These are phyloP conservation scores for Taiozyma onychis DNA, from an alignment of 1,139 yeast species.

Conservation along the genomic window DNA sequence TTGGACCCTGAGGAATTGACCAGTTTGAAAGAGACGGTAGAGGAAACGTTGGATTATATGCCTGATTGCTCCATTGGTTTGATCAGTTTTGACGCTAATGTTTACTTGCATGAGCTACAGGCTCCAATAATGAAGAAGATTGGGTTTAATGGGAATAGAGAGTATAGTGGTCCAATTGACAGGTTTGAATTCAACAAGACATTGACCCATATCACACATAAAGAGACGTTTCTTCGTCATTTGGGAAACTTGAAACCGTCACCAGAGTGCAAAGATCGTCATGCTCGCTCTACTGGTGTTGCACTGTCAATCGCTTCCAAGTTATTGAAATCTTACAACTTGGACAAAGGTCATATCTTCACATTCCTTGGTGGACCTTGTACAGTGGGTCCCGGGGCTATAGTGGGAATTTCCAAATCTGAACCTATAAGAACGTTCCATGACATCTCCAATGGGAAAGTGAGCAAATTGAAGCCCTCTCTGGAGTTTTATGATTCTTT, in stretches of 20 bases:
- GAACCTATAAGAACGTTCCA: constrained; percentile 64
- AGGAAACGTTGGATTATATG: constrained; percentile 45
- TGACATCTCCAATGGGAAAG: constrained; percentile 51
- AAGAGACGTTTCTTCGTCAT: background rate
- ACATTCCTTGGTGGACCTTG: constrained; percentile 62
- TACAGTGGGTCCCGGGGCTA: constrained; percentile 57
- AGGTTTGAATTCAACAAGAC: background rate
- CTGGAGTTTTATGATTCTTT: constrained; percentile 47
- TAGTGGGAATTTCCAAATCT: constrained; percentile 50
- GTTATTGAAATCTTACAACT: background rate
- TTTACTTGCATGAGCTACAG: constrained; percentile 55
- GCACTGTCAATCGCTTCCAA: constrained; percentile 53
- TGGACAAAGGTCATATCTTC: constrained; percentile 46
- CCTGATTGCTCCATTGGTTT: constrained; percentile 56
- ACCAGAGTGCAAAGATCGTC: constrained; percentile 1
- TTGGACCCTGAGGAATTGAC: constrained; percentile 55
- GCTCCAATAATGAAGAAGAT: constrained; percentile 27
- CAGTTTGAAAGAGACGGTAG: constrained; percentile 48
- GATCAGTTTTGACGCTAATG: constrained; percentile 57
- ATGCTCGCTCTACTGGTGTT: constrained; percentile 53
- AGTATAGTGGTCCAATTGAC: constrained; percentile 28
- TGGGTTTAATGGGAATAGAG: constrained; percentile 52
- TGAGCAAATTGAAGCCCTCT: constrained; percentile 54
- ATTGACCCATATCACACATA: background rate
- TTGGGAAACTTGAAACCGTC: background rate